Evolutionary conservation across 371 early-diverging fungal species (phyloP).

Genomic region (Circinella minor): DNA sequence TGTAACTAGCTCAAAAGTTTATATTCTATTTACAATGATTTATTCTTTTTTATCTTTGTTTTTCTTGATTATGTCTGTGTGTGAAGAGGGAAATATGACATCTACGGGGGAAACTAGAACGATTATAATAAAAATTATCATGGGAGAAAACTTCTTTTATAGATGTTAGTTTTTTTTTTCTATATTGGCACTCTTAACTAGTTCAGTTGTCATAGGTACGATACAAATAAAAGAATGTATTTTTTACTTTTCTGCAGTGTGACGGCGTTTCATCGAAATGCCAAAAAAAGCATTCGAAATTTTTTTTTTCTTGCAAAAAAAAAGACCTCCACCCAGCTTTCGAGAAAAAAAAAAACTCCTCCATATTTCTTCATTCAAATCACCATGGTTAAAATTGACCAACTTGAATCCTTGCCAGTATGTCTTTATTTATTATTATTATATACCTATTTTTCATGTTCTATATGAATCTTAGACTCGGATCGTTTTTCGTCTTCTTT

Average conservation of each 20-base stretch:
- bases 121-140: no score
- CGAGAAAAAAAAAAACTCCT: slow-evolving; percentile 3
- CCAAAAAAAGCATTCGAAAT: not conserved
- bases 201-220: no score
- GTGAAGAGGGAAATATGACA: not conserved
- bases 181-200: no score
- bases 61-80: not conserved
- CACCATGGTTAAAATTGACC: slow-evolving; percentile 42
- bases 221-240: not conserved
- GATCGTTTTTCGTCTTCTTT: no score
- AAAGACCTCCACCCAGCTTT: not conserved
- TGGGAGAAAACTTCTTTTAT: no score
- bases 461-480: not conserved
- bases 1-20: no score
- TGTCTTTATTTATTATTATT: not conserved
- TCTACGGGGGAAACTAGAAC: no score
- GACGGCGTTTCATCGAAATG: not conserved
- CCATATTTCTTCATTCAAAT: no score
- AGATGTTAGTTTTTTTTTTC: no score
- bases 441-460: no score
- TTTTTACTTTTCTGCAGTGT: not conserved
- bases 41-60: not conserved
- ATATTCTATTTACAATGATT: no score
- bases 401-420: slow-evolving; percentile 38
- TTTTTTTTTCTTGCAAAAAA: slow-evolving; percentile 9